Evolutionary conservation across 495 filamentous ascomycete genomes (phyloP), one percentile per base, ranked within the genome.

Genomic region (Neurospora sp.): DNA sequence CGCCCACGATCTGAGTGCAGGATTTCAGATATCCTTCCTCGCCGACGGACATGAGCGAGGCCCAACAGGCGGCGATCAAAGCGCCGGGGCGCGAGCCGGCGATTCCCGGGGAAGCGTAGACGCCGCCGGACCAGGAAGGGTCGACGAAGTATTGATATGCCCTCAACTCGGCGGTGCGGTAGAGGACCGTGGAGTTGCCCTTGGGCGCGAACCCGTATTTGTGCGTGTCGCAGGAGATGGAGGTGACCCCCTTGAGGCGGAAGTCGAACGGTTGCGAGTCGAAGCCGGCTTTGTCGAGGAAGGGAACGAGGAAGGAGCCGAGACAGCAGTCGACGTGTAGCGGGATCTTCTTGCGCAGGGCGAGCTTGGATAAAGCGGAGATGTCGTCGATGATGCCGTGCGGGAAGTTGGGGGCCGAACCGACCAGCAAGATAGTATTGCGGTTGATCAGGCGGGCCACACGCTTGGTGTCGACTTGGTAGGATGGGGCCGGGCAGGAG

Each of bases 121-220:
- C 93, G 77, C 96, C 96, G 76, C 96, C 96, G 46, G 92, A 91
- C 96, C 96, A 99, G 81, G 95, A 91, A 6, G 96, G 91, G 42
- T 92, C 94, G 81, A 99, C 89, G 82, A 97, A 98, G 86, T 99
- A 99, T 80, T 98, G 96, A 80, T 97, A 92, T 42, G 87, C 86
- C 74, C 96, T 90, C 69, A 97, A 89, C 60, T 88, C 82, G 49
- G 89, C 85, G 72, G 88, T 93, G 78, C 96, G 93, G 86, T 98
- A 98, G 72, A 99, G 88, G 20, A 97, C 83, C 10, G 94, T 95
- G 38, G 90, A 93, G 85, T 96, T 98, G 72, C 96, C 96, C 83
- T 98, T 98, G 31, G 96, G 96, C 0, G 96, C 96, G 82, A 99
- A 99, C 35, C 96, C 96, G 81, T 99, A 99, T 82, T 99, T 99